Percentiles rank a stretch among this genome's conserved stretches.
Conservation (phyloP, 257 asterid species). For the Datura wrightii region DNA sequence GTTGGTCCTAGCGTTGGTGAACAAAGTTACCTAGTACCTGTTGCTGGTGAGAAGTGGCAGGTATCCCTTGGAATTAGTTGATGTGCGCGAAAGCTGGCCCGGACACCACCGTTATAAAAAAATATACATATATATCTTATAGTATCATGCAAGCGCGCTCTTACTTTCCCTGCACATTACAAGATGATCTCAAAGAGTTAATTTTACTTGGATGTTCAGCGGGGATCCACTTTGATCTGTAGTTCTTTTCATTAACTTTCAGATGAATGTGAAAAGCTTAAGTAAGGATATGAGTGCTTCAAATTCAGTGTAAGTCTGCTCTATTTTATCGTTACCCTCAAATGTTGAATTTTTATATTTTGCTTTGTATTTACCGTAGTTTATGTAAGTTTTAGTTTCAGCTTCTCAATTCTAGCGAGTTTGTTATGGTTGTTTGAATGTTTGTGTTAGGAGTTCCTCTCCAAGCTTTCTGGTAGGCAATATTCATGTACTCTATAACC, state of each 20-base stretch:
- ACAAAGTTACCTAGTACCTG: no score
- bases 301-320: conserved; percentile 44
- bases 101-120: no score
- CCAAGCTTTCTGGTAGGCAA: conserved; percentile 72
- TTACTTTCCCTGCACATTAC: background rate
- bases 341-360: background rate
- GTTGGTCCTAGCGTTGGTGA: no score
- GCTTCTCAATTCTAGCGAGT: conserved; percentile 7
- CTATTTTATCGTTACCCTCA: background rate
- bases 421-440: background rate
- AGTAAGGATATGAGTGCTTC: conserved; percentile 39
- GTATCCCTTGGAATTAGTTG: no score
- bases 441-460: conserved; percentile 46
- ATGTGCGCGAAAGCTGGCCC: no score
- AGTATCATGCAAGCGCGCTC: background rate
- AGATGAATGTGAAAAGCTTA: conserved; percentile 60
- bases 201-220: background rate
- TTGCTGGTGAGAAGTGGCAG: no score
- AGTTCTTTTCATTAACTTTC: conserved; percentile 29
- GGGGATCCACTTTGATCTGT: background rate
- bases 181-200: background rate
- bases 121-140: background rate
- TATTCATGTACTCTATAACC: conserved; percentile 84
- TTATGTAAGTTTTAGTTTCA: conserved; percentile 28
- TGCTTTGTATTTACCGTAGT: background rate